Base-by-base conservation (phyloP, 371 early-diverging fungal genomes). In the Circinella umbellata region DNA sequence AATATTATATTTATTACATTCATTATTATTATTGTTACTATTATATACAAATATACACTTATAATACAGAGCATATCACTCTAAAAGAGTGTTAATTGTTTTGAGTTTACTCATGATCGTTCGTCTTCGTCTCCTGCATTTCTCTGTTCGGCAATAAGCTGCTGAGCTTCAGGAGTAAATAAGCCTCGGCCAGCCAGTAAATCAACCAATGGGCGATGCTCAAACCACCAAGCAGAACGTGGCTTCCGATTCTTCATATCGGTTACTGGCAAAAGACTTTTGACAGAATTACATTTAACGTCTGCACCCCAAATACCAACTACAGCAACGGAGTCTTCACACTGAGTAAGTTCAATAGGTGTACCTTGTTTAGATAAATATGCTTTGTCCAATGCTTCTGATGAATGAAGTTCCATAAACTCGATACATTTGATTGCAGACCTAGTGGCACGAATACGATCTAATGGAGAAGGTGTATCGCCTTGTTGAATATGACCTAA, bases 401-500 rank as follows among this genome's bases (percentile, higher is more conserved):
- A 47, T 3, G 88, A 74, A 39, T 87, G 85, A 27, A 78, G 64
- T 71, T 87, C 88, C 67, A 89, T 70, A 71, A 89, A 91, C 18
- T 86, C 84, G 57, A 95, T 76, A 54, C 90, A 81, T 61, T 86
- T 84, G 35, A 95, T 91, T 9, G 97, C 96, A 69, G 96, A 84
- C 13, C 94, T 87, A 36, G 93, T 93, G 6, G 97, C 98, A 54
- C 96, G 91, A 72, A 98, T 90, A 49, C 99, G 93, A 82, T 99
- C 99, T 61, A 98, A 77, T 3, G 99, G 99, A 8, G 94, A 92
- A 6, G 99, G 98, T 11, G 93, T 92, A 63, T 94, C 94, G 66
- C 99, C 99, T 82, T 98, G 98, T 80, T 99, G 99, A 69, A 98
- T 86, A 73, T 99, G 98, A 13, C 99, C 99, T 17, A 99, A 86